Conservation (phyloP, 176 grass and related monocot genomes). For the Calamus simplicifolius region DNA sequence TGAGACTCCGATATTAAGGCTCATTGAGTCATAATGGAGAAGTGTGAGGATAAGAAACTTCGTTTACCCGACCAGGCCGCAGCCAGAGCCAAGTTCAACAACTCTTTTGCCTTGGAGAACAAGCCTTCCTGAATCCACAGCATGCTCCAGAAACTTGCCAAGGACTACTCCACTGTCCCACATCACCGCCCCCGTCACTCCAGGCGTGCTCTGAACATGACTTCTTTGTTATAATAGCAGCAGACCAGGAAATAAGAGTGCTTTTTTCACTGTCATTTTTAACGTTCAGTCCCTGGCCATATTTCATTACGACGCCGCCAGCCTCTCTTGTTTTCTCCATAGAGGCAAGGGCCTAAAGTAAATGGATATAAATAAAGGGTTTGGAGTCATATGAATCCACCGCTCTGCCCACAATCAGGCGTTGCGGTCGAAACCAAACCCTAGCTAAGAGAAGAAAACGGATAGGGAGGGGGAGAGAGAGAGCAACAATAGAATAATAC, state of each 20-base stretch:
- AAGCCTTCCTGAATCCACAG: slow-evolving; percentile 37
- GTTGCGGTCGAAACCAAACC: not conserved
- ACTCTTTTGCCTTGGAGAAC: slow-evolving; percentile 28
- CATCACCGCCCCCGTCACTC: slow-evolving; percentile 78
- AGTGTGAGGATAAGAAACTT: not conserved
- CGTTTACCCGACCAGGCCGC: slow-evolving; percentile 55
- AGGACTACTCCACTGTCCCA: slow-evolving; percentile 88
- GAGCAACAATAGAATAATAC: not conserved
- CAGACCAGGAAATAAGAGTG: too few species aligned
- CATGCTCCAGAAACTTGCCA: slow-evolving; percentile 87
- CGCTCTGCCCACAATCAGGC: not conserved
- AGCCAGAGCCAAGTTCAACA: slow-evolving; percentile 70
- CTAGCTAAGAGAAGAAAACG: not conserved
- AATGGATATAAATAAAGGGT: too few species aligned
- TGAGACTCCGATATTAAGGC: too few species aligned
- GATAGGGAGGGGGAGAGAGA: not conserved
- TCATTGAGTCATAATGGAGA: not conserved
- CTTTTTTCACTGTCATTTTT: too few species aligned
- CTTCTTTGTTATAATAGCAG: too few species aligned
- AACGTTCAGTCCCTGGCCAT: too few species aligned
- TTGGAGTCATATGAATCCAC: too few species aligned
- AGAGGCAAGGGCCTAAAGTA: too few species aligned
- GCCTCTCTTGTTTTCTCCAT: too few species aligned
- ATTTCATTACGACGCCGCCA: too few species aligned
- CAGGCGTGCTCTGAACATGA: slow-evolving; percentile 28